These are phyloP conservation scores for Aspergillus hiratsukae DNA, from an alignment of 2,329 filamentous ascomycete genomes.

Conservation along the genomic window DNA sequence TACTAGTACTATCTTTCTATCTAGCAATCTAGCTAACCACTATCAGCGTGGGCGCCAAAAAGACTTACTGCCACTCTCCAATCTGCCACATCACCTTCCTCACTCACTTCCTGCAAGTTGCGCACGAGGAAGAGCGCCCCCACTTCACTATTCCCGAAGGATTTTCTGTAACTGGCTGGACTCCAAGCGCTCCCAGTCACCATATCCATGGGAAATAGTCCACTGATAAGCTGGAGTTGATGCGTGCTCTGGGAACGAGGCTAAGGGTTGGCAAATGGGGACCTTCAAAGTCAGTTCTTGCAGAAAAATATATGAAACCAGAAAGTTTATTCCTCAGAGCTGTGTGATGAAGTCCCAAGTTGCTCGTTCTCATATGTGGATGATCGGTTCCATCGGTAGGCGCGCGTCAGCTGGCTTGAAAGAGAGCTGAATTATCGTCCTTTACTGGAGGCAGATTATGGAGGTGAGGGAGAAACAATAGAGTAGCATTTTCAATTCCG, in stretches of 20 bases:
- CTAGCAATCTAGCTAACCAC: background rate
- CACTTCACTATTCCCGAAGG: background rate
- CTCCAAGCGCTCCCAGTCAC: background rate
- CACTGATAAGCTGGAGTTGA: background rate
- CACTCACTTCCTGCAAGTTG: background rate
- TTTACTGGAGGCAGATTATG: background rate
- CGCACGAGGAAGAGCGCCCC: background rate
- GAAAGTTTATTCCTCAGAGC: background rate
- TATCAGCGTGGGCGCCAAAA: background rate
- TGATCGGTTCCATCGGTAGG: background rate
- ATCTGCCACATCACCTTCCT: background rate
- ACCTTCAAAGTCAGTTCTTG: background rate
- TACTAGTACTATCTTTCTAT: background rate
- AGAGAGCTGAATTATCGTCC: background rate
- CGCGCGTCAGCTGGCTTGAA: background rate
- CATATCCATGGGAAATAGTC: background rate
- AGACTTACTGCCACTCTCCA: background rate
- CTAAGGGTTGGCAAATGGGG: background rate
- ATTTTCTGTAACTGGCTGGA: background rate
- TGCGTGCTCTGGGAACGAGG: background rate
- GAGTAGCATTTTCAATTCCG: background rate
- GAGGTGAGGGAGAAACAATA: background rate
- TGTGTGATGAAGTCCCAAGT: background rate
- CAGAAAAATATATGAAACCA: no score
- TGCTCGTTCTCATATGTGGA: background rate